Base-by-base conservation (phyloP, 495 filamentous ascomycete species). In the Ramalina intermedia region DNA sequence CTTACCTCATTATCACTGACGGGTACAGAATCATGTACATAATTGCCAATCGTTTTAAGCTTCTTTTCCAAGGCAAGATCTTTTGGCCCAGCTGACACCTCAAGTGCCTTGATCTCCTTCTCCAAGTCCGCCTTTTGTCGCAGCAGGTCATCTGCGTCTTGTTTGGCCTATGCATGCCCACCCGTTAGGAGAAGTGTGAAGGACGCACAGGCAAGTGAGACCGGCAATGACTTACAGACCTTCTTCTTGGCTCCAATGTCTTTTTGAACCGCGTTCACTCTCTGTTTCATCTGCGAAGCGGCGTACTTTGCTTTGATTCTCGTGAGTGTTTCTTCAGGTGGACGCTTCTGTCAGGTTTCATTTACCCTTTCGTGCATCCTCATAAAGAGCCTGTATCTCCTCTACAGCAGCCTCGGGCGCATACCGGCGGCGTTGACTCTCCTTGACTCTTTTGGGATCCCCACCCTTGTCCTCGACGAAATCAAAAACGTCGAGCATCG, bases 161-260 rank as follows among this genome's bases (percentile, higher is more conserved):
- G 87, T 65, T 93, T 94, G 41, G 82, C 84, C 82, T 87, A 40
- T 24, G 29, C 37, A 33, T 18, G 38, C 24, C 12, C 13, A 12
- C 26, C 6, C 23, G 33, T 40, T 9, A 13, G 14, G 16, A 14
- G 38, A 14, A 42, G 16, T 20, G 1, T 17, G 21, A 11, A 42
- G 14, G 6, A 6, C 6, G 2, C 36, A n/a, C 1, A 35, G 26
- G 46, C 23, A 16, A 46, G 37, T 18, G 37, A 16, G 6, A 20
- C 16, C 13, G 16, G 7, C n/a, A 50, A 37, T 35, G 41, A 52
- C 61, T 54, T 33, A 46, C 44, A 33, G 55, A 78, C 82, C 82
- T 94, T 98, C 69, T 94, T 95, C 73, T 89, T 94, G 52, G 73
- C 70, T 16, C 84, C 87, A 59, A 96, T 94, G 60, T 87, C 75